Evolutionary conservation across 495 filamentous ascomycete species (phyloP), one percentile per base, ranked within the genome.

Genomic region (Elasticomyces elasticus): DNA sequence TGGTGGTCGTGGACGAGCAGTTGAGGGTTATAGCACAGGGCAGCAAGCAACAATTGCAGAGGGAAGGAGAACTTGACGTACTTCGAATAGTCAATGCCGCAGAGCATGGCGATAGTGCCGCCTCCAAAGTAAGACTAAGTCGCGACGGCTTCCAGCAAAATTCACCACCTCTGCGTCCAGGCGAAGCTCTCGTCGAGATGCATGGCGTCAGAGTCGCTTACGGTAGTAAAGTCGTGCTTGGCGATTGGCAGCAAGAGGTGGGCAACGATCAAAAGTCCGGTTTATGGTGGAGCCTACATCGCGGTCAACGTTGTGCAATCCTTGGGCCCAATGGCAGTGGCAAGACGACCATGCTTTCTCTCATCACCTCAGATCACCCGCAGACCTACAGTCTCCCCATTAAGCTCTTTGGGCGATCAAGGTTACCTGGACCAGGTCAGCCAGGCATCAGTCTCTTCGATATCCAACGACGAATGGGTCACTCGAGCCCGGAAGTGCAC

Each of bases 311-410:
- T 56, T 96, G 89, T 89, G 90, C 84, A 0, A 75, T 97, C 37
- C 86, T 97, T 62, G 92, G 92, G 0, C 80, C 91, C 13, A 96
- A 97, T 62, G 92, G 82, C 49, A 66, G 50, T 12, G 86, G 86
- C 9, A 98, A 98, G 69, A 97, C 92, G 0, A 98, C 92, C 0
- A 74, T 98, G 46, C 76, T 95, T 15, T 92, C 89, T 1, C 73
- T 98, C 13, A 85, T 98, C 57, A 92, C 87, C 31, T 95, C 90
- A 2, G 92, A 98, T 64, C 92, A 98, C 57, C 92, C 92, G 0
- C 89, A 95, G 66, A 79, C 90, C 1, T 98, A 97, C 66, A 87
- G 87, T 2, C 78, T 86, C 23, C 90, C 90, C 15, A 83, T 98
- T 46, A 80, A 79, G 56, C 72, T 95, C 33, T 95, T 98, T 58